Conservation (phyloP, 306 rosid species). For the Trichosanthes cucumerina region DNA sequence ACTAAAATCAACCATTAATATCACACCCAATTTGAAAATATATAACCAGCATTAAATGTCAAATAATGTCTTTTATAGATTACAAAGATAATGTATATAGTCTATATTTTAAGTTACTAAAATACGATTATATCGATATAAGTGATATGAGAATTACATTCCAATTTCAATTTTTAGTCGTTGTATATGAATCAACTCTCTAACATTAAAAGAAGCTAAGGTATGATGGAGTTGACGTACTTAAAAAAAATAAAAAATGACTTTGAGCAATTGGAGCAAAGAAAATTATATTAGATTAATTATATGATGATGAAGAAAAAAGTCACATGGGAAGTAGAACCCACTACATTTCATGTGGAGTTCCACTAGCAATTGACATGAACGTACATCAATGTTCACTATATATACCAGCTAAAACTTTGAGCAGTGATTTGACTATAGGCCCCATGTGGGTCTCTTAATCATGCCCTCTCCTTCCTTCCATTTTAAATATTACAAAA, state of each 20-base stretch:
- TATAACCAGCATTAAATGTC: not conserved
- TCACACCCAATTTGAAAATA: no score
- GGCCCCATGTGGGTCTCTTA: not conserved
- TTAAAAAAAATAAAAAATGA: no score
- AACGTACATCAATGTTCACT: not conserved
- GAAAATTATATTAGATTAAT: not conserved
- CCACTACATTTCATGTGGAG: not conserved
- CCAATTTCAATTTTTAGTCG: no score
- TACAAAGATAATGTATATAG: no score
- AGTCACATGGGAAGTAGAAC: slow-evolving; percentile 1
- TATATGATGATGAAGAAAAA: not conserved
- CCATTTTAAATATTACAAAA: not conserved
- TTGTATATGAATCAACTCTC: no score
- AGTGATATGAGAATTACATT: no score
- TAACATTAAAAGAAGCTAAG: no score
- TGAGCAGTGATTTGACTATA: slow-evolving; percentile 1
- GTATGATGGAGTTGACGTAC: no score
- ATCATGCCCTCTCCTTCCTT: not conserved
- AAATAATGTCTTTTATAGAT: no score
- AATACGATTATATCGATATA: no score
- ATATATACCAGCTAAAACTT: not conserved
- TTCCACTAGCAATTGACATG: not conserved
- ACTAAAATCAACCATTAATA: no score
- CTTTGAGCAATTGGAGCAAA: not conserved
- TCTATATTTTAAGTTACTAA: no score